Evolutionary conservation across 208 protist species (phyloP), one percentile per base, ranked within the genome.

Genomic region (Crithidia brevicula): DNA sequence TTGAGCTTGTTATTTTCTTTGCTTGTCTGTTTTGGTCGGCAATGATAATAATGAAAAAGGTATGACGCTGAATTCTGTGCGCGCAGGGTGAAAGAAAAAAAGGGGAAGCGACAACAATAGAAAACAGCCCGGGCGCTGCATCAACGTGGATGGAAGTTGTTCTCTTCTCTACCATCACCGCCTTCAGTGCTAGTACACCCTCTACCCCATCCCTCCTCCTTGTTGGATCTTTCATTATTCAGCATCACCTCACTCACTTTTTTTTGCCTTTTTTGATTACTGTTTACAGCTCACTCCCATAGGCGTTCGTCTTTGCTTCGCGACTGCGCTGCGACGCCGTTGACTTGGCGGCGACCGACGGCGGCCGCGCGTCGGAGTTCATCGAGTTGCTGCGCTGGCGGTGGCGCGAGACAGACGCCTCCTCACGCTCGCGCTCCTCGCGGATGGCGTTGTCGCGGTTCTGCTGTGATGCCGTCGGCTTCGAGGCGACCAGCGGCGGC

Each of bases 401-500:
- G 16, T 46, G 20, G 27, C 66, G 67, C 40, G 53, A 56, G 15
- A 33, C 63, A 5, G 31, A 71, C 11, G 38, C 51, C 54, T 74
- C 68, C 63, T 79, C 42, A 8, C 56, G 56, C 40, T 74, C 72
- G 34, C 72, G 72, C 36, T 65, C 69, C 47, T 74, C 61, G 16
- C 70, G 73, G 27, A 79, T 47, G 16, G 67, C 72, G 20, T 76
- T 81, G 31, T 82, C 81, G 45, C 79, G 78, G 50, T 47, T 74
- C 38, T 59, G 62, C 74, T 91, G 82, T 47, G 73, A 70, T 15
- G 74, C 77, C 30, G 85, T 86, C 34, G 71, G 68, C 77, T 86
- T 88, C 34, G 62, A 56, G 31, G 77, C 82, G 6, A 80, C 80
- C 27, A 91, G 74, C 22, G 82, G 82, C 16, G 81, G 78, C 66